These are phyloP conservation scores for Phytophthora fragariaefolia DNA, from an alignment of 352 stramenopile genomes.

Conservation along the genomic window DNA sequence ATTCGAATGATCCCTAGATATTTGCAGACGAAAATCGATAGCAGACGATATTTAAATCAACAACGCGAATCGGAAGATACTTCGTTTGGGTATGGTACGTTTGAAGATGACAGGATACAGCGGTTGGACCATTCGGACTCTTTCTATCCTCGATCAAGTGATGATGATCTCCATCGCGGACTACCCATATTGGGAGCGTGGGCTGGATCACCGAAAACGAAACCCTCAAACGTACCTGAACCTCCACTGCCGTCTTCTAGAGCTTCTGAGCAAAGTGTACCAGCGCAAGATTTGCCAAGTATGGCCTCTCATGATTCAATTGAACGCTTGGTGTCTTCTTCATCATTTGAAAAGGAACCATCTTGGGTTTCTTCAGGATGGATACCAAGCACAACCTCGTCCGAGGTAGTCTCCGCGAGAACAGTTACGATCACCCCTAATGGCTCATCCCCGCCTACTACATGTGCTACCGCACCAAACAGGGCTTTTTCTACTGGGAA, in stretches of 20 bases:
- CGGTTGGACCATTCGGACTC: slow-evolving; percentile 2
- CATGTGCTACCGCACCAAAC: no score
- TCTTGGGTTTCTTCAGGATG: no score
- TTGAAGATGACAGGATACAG: slow-evolving; percentile 27
- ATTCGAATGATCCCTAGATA: slow-evolving; percentile 64
- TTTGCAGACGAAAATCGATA: slow-evolving; percentile 36
- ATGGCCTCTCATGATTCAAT: background rate
- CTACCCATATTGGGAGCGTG: slow-evolving; percentile 29
- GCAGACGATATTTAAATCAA: slow-evolving; percentile 5
- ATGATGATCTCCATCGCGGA: background rate
- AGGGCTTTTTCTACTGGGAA: background rate
- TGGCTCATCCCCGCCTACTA: background rate
- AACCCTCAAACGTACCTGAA: background rate
- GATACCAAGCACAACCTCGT: slow-evolving; percentile 7
- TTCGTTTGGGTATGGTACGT: slow-evolving; percentile 17
- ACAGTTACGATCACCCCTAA: background rate
- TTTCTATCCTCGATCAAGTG: background rate
- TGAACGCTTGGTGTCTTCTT: background rate
- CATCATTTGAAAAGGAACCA: no score
- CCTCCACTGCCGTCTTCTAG: background rate
- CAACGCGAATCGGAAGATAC: background rate
- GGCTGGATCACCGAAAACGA: slow-evolving; percentile 25
- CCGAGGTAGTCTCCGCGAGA: background rate
- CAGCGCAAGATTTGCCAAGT: background rate
- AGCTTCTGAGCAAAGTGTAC: background rate